Evolutionary conservation across 345 rosid species (phyloP).

Genomic region (Lepidium aucheri): DNA sequence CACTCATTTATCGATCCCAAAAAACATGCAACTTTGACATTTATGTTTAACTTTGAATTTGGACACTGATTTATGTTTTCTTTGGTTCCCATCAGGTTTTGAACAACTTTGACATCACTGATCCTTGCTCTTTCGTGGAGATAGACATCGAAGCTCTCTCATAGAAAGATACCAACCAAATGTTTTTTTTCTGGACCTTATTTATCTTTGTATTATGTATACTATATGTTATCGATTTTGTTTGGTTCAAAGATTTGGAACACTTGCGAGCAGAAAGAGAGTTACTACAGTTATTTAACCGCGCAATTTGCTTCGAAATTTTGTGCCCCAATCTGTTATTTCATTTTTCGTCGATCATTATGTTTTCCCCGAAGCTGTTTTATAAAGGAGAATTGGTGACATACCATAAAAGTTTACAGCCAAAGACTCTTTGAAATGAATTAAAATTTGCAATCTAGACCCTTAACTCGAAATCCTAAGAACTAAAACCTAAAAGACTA

Average conservation of each 20-base stretch:
- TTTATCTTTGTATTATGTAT: background rate
- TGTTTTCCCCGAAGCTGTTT: background rate
- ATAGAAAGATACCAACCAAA: slow-evolving; percentile 4
- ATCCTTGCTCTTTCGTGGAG: slow-evolving; percentile 81
- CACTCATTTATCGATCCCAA: background rate
- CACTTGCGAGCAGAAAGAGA: background rate
- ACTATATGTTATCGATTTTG: background rate
- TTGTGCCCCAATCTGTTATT: background rate
- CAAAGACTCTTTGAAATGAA: no score
- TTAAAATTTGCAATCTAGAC: no score
- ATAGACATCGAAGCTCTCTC: slow-evolving; percentile 44
- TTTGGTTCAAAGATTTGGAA: background rate
- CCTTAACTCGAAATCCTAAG: no score
- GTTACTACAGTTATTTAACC: background rate
- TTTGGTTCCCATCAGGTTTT: slow-evolving; percentile 41
- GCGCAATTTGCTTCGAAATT: background rate
- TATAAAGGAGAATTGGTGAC: background rate
- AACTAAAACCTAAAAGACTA: no score
- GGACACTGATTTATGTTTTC: background rate
- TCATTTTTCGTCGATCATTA: background rate
- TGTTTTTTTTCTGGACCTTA: background rate
- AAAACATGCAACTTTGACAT: background rate
- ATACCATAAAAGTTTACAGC: no score
- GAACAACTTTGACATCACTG: slow-evolving; percentile 63
- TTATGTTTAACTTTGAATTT: background rate